phyloP scores from a whole-genome alignment of 2,329 filamentous ascomycete genomes.

The Setomelanomma holmii region DNA sequence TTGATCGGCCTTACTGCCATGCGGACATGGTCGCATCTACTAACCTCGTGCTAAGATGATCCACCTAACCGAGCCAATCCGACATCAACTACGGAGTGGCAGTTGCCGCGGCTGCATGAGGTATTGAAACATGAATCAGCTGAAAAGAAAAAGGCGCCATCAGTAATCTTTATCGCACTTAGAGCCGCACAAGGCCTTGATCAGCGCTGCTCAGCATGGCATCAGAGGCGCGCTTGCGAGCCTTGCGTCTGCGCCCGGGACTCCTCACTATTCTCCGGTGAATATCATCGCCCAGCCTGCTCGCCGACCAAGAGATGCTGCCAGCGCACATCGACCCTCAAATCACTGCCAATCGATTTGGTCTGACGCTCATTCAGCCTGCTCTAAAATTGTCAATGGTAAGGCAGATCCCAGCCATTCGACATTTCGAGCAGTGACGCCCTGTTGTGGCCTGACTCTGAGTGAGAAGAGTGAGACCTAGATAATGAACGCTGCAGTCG shows the following conservation, averaged over 20 bases:
- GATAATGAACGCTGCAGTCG: not conserved
- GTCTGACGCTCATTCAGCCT: slow-evolving; percentile 2
- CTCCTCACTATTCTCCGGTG: slow-evolving; percentile 32
- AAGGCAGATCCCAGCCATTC: not conserved
- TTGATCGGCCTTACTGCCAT: slow-evolving; percentile 12
- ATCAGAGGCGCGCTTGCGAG: slow-evolving; percentile 3
- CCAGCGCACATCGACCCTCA: slow-evolving; percentile 11
- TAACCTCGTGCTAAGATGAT: not conserved
- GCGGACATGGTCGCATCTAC: not conserved
- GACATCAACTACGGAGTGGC: not conserved
- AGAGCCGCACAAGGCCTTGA: slow-evolving; percentile 9
- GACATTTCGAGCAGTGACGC: not conserved
- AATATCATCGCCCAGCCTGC: slow-evolving; percentile 14
- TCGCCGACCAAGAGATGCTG: slow-evolving; percentile 17
- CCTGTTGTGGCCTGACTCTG: not conserved
- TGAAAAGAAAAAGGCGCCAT: slow-evolving; percentile 11
- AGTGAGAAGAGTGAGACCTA: slow-evolving; percentile 4
- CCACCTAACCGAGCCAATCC: slow-evolving; percentile 15
- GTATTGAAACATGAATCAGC: slow-evolving; percentile 27
- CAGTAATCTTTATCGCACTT: not conserved
- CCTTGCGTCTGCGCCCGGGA: slow-evolving; percentile 22
- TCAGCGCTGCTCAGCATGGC: slow-evolving; percentile 10
- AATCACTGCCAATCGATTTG: slow-evolving; percentile 3
- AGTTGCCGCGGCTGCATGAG: not conserved
- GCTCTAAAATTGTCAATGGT: slow-evolving; percentile 1